Evolutionary conservation across 306 rosid genomes (phyloP).

Genomic region (Glycyrrhiza uralensis): DNA sequence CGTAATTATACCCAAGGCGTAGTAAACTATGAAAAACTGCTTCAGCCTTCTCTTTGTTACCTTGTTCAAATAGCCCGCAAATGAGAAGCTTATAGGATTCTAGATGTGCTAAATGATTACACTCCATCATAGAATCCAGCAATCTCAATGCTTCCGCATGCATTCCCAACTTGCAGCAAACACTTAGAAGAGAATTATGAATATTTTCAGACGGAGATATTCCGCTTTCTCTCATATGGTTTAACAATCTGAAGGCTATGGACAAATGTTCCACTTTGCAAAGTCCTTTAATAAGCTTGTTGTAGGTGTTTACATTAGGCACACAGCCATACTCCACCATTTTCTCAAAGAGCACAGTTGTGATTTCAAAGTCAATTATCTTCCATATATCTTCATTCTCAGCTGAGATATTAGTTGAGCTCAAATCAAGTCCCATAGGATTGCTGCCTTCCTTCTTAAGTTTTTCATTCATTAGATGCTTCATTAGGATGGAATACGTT

Average conservation of each 20-base stretch:
- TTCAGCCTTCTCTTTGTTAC: constrained; percentile 57
- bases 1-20: constrained; percentile 52
- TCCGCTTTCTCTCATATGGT: constrained; percentile 56
- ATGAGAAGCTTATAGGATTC: constrained; percentile 67
- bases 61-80: constrained; percentile 62
- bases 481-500: constrained; percentile 58
- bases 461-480: constrained; percentile 51
- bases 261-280: constrained; percentile 54
- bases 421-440: constrained; percentile 25
- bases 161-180: constrained; percentile 57
- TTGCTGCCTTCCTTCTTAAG: constrained; percentile 16
- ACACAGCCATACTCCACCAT: constrained; percentile 60
- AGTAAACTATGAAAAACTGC: constrained; percentile 51
- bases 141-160: constrained; percentile 54
- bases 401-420: constrained; percentile 26
- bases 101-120: constrained; percentile 59
- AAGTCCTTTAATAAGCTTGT: constrained; percentile 66
- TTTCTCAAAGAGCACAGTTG: constrained; percentile 52
- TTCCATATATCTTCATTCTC: constrained; percentile 55
- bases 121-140: constrained; percentile 61
- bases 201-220: constrained; percentile 52
- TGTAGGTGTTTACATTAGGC: constrained; percentile 61
- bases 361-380: constrained; percentile 50
- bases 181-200: constrained; percentile 55
- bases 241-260: constrained; percentile 46